These are phyloP conservation scores for Arachnomyces sp. DNA, from an alignment of 2,329 filamentous ascomycete species.

Conservation along the genomic window DNA sequence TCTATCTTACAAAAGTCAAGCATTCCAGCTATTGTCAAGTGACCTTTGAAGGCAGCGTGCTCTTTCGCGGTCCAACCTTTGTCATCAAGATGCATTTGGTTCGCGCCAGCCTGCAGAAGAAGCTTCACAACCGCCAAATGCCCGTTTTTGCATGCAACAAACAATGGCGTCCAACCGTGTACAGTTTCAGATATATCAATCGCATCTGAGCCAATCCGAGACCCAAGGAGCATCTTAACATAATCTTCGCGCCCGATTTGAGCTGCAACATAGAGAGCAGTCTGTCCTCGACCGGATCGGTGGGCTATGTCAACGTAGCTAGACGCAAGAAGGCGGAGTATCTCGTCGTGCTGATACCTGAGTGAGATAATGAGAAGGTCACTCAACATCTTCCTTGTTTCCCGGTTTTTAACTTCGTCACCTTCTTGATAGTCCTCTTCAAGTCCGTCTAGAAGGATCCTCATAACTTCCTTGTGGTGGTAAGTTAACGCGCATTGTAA, in stretches of 20 bases:
- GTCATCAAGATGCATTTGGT: constrained; percentile 16
- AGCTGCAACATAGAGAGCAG: constrained; percentile 20
- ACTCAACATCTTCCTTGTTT: not conserved
- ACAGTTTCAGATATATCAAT: constrained; percentile 16
- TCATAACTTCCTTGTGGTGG: constrained; percentile 5
- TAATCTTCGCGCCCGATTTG: constrained; percentile 13
- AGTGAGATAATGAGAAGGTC: constrained; percentile 10
- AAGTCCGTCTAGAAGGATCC: constrained; percentile 7
- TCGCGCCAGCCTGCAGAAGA: constrained; percentile 22
- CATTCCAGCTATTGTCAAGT: constrained; percentile 19
- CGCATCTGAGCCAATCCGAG: not conserved
- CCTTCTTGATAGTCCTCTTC: not conserved
- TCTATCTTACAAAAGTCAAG: constrained; percentile 8
- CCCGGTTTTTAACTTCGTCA: not conserved
- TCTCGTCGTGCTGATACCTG: constrained; percentile 8
- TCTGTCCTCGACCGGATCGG: constrained; percentile 8
- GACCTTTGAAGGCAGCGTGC: constrained; percentile 27
- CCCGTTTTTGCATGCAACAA: constrained; percentile 23
- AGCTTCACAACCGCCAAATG: constrained; percentile 17
- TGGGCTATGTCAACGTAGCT: constrained; percentile 6
- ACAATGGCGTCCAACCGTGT: constrained; percentile 28
- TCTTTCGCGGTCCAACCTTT: constrained; percentile 30
- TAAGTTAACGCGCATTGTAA: constrained; percentile 11
- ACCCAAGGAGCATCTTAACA: constrained; percentile 9
- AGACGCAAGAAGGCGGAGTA: constrained; percentile 9